Percentiles rank a stretch among this genome's conserved stretches.
Evolutionary conservation across 1,284 basidiomycete genomes (phyloP).

Genomic region (Pyrrhoderma lamaoense): DNA sequence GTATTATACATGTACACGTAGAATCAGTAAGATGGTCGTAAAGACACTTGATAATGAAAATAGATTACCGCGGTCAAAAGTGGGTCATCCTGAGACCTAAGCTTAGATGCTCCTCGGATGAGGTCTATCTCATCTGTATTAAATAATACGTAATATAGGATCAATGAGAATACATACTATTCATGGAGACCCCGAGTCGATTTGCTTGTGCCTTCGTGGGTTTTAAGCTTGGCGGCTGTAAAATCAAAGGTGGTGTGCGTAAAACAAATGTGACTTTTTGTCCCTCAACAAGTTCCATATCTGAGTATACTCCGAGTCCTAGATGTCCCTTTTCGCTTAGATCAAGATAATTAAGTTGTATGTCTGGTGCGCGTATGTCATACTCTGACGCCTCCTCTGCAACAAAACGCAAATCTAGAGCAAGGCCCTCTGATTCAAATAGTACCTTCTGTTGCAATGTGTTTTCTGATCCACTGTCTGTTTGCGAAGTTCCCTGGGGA

Average conservation of each 20-base stretch:
- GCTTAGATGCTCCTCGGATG: slow-evolving; percentile 39
- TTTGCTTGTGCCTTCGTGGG: slow-evolving; percentile 35
- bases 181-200: slow-evolving; percentile 41
- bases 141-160: not conserved
- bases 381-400: slow-evolving; percentile 37
- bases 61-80: slow-evolving; percentile 61
- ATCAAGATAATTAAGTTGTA: slow-evolving; percentile 56
- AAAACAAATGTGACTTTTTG: slow-evolving; percentile 83
- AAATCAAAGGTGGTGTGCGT: slow-evolving; percentile 46
- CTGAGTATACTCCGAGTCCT: slow-evolving; percentile 45
- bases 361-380: slow-evolving; percentile 35
- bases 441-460: slow-evolving; percentile 50
- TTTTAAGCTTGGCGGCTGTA: slow-evolving; percentile 16
- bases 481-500: slow-evolving; percentile 15
- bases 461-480: slow-evolving; percentile 13
- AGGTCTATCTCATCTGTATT: slow-evolving; percentile 29
- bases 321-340: slow-evolving; percentile 59
- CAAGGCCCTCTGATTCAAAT: slow-evolving; percentile 58
- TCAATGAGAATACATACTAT: slow-evolving; percentile 28
- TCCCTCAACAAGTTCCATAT: slow-evolving; percentile 67
- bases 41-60: no score
- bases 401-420: slow-evolving; percentile 73
- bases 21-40: no score
- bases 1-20: no score
- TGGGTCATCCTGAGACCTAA: slow-evolving; percentile 51